Percentiles rank a stretch among this genome's conserved stretches.
These are phyloP conservation scores for Aschersonia sp. DNA, from an alignment of 2,329 filamentous ascomycete species.

Conservation along the genomic window DNA sequence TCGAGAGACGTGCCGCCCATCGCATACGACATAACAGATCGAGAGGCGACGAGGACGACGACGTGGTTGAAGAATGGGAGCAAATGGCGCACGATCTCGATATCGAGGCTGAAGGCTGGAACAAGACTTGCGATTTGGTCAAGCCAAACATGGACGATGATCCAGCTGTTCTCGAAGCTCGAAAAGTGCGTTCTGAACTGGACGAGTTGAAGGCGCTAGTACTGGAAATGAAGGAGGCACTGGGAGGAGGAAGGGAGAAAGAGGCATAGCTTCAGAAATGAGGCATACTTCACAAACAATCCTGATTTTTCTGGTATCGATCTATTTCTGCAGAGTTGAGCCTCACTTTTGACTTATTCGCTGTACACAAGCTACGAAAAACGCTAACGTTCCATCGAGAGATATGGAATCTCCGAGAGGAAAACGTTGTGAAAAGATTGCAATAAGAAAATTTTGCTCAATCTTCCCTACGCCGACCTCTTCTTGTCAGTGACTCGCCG, in stretches of 20 bases:
- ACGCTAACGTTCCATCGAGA: too few relatives aligned
- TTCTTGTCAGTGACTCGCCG: too few relatives aligned
- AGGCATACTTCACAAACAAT: too few relatives aligned
- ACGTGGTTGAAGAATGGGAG: conserved; percentile 86
- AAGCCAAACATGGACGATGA: conserved; percentile 76
- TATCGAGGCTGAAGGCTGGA: conserved; percentile 76
- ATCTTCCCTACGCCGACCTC: too few relatives aligned
- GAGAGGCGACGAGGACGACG: conserved; percentile 78
- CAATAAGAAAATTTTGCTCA: too few relatives aligned
- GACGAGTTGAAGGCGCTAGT: conserved; percentile 39
- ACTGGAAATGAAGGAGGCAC: conserved; percentile 10
- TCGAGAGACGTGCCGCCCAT: conserved; percentile 52
- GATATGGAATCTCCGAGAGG: too few relatives aligned
- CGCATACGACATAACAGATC: conserved; percentile 59
- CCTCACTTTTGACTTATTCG: too few relatives aligned
- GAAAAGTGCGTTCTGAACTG: conserved; percentile 42
- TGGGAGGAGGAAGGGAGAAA: background rate
- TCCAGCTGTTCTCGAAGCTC: conserved; percentile 55
- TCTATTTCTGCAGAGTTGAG: too few relatives aligned
- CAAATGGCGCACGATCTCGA: conserved; percentile 59
- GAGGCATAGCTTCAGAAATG: background rate
- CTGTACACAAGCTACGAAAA: too few relatives aligned
- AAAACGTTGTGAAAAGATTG: too few relatives aligned
- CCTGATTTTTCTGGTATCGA: too few relatives aligned
- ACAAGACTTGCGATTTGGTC: conserved; percentile 59